These are phyloP conservation scores for Saccharomycopsis schoenii DNA, from an alignment of 805 yeast species.

Conservation along the genomic window DNA sequence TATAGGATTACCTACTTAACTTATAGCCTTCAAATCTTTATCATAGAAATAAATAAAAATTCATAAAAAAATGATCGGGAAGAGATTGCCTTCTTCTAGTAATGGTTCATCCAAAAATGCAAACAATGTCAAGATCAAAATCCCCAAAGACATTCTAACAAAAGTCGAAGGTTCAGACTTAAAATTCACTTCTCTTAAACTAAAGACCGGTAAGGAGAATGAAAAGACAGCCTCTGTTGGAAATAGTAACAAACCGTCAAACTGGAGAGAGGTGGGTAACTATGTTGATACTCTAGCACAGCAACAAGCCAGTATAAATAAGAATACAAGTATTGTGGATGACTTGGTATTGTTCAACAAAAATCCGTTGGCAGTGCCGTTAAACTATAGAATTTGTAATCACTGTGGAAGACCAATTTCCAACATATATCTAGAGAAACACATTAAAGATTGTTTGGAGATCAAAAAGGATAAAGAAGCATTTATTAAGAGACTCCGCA, in stretches of 20 bases:
- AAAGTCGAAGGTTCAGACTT: neutral
- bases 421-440: constrained; percentile 29
- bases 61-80: constrained; percentile 4
- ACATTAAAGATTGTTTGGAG: constrained; percentile 31
- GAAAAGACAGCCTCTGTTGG: neutral
- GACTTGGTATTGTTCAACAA: constrained; percentile 15
- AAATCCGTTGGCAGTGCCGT: constrained; percentile 30
- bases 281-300: constrained; percentile 22
- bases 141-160: constrained; percentile 5
- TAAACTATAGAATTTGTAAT: constrained; percentile 38
- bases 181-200: constrained; percentile 5
- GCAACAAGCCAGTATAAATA: neutral
- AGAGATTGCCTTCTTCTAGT: constrained; percentile 11
- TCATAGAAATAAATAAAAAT: neutral
- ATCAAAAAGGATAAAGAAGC: constrained; percentile 21
- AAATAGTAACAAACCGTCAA: neutral
- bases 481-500: neutral
- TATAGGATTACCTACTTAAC: too few relatives aligned
- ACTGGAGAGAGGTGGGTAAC: constrained; percentile 27
- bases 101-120: neutral
- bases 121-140: neutral
- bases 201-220: constrained; percentile 7
- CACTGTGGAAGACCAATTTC: constrained; percentile 38
- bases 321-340: constrained; percentile 1
- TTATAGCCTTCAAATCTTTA: too few relatives aligned